phyloP scores from a whole-genome alignment of 345 rosid genomes.

The Fremontodendron californicum region DNA sequence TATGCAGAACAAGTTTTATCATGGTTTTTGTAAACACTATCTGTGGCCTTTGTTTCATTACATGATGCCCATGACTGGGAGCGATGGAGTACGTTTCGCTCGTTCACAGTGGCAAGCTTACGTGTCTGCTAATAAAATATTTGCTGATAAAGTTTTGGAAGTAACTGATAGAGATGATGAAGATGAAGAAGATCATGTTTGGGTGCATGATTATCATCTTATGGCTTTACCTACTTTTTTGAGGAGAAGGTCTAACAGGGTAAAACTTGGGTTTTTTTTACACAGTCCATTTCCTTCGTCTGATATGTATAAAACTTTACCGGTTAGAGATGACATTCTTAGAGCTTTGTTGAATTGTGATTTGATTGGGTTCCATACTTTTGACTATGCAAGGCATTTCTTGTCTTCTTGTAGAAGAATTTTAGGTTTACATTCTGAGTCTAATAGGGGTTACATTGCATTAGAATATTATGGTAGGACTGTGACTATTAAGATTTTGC shows the following conservation, averaged over 20 bases:
- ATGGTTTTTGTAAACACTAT: conserved; percentile 84
- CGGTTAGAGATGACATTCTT: conserved; percentile 71
- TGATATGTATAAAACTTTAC: conserved; percentile 61
- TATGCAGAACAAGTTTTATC: conserved; percentile 50
- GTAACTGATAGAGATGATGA: conserved; percentile 36
- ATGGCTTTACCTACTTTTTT: conserved; percentile 71
- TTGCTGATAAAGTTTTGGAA: conserved; percentile 53
- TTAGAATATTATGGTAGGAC: conserved; percentile 73
- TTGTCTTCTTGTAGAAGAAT: conserved; percentile 78
- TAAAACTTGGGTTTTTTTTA: conserved; percentile 67
- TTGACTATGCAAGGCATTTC: conserved; percentile 87
- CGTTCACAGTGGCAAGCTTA: conserved; percentile 62
- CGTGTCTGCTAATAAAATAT: conserved; percentile 51
- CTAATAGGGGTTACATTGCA: conserved; percentile 82
- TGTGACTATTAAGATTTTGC: conserved; percentile 71
- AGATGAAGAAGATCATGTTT: conserved; percentile 72
- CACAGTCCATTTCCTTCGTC: conserved; percentile 79
- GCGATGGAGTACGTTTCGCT: conserved; percentile 52
- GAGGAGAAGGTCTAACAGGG: conserved; percentile 46
- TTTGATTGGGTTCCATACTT: conserved; percentile 78
- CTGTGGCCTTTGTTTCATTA: conserved; percentile 88
- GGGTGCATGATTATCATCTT: conserved; percentile 88
- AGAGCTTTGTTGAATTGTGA: conserved; percentile 72
- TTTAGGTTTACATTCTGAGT: conserved; percentile 72
- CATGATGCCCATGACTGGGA: conserved; percentile 51